Evolutionary conservation across 176 grass and related monocot species (phyloP), one percentile per base, ranked within the genome.

Genomic region (Secale cereale): DNA sequence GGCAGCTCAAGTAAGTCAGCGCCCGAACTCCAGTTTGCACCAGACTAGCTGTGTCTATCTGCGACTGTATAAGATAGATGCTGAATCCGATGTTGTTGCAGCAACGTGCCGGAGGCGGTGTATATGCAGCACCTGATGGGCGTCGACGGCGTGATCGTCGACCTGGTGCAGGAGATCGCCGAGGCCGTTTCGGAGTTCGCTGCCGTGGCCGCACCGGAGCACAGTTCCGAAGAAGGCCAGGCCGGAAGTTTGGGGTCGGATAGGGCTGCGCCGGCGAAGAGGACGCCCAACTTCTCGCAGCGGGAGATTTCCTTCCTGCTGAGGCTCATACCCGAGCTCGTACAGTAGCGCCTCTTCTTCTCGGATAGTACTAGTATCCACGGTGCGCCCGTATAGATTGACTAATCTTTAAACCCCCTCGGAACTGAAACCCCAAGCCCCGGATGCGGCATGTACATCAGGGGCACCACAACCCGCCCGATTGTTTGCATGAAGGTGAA

Each of bases 91-190:
- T 63, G 20, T 4, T 14, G 27, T 26, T 60, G 74, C 89, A 98
- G 96, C 54, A 98, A 98, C 81, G 91, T 91, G 69, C 87, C 93
- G 48, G 89, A 95, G 86, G 91, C 88, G 4, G 96, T 95, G 72
- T 93, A 91, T 81, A 85, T 89, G 89, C 96, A 98, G 83, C 91
- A 92, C 39, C 75, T 95, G 56, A 83, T 98, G 86, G 96, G 93
- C 6, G 75, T 95, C 70, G 86, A 92, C 46, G 96, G 93, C 2
- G 93, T 98, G 19, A 95, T 98, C 30, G 93, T 92, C 2, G 96
- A 95, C 85, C 82, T 94, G n/a, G 93, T 94, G 19, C 37, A 41
- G 71, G 91, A 94, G 83, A 95, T 98, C 83, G 74, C 84, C 32
- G 89, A 87, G 63, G 85, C 91, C 61, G 89, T 93, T 19, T 74